Base-by-base conservation (phyloP, 2,329 filamentous ascomycete genomes). In the Gaeumannomyces tritici region DNA sequence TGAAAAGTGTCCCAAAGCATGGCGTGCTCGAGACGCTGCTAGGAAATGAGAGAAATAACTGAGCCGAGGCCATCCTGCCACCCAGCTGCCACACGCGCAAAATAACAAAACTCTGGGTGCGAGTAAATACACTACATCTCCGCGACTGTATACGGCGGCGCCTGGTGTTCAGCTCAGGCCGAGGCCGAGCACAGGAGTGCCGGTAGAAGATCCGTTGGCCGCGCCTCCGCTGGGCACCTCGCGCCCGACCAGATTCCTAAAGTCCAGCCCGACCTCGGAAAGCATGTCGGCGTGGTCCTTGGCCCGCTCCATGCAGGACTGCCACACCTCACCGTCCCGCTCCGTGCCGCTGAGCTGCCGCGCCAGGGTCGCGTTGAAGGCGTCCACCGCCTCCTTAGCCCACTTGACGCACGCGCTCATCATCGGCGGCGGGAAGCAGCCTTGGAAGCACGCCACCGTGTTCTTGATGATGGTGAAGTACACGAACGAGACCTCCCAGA, bases 401-500 rank as follows among this genome's bases (percentile, higher is more conserved):
- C 95, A 99, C 72, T 93, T 96, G 69, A 99, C 93, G 69, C 92
- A 96, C 0, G 93, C 92, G 70, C 91, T 96, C 83, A 95, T 96
- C 79, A 95, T 91, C 18, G 87, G 81, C 29, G 90, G 83, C 13
- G 92, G 88, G 72, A 98, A 98, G 73, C 91, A 96, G 61, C 80
- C 79, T 71, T 96, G 91, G 75, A 95, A 97, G 70, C 90, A 93
- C 70, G 85, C 84, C 64, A 98, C 89, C 0, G 95, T 98, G 75
- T 98, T 97, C 68, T 91, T 88, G 72, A 99, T 93, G 66, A 96
- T 83, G 62, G 88, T 92, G 76, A 99, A 99, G 75, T 96, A 97
- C 63, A 96, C 92, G 74, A 92, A 97, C 2, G 93, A 95, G 58
- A 98, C 81, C 72, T 96, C 91, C 82, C 93, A 96, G 68, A 98